phyloP scores from a whole-genome alignment of 352 stramenopile genomes.

The Peronospora destructor region DNA sequence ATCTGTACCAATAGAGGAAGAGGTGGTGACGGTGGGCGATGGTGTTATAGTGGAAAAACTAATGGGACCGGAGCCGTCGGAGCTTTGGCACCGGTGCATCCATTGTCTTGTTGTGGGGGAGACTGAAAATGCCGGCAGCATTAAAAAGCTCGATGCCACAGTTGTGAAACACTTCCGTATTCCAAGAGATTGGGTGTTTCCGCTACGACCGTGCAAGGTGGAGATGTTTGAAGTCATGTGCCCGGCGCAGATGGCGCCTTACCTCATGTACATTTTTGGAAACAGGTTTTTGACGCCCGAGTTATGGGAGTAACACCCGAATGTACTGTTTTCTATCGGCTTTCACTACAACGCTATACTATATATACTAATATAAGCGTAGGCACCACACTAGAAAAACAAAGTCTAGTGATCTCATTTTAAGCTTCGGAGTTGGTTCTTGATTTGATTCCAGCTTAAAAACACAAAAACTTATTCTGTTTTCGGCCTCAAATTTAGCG shows the following conservation, averaged over 20 bases:
- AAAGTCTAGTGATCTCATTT: no score
- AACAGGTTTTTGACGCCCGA: conserved; percentile 41
- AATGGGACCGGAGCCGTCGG: conserved; percentile 31
- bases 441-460: no score
- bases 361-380: no score
- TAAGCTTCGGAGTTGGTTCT: no score
- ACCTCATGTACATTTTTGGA: conserved; percentile 51
- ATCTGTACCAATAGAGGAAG: conserved; percentile 7
- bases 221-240: conserved; percentile 43
- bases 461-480: no score
- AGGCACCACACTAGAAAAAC: no score
- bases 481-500: no score
- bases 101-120: conserved; percentile 27
- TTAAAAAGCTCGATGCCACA: background rate
- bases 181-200: conserved; percentile 48
- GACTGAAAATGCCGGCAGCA: conserved; percentile 12
- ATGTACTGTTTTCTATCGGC: background rate
- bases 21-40: conserved; percentile 19
- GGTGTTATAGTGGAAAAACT: conserved; percentile 24
- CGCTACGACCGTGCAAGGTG: conserved; percentile 34
- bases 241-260: conserved; percentile 32
- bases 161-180: conserved; percentile 33
- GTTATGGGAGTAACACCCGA: conserved; percentile 26
- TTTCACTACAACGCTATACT: background rate
- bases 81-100: conserved; percentile 30